These are phyloP conservation scores for Hypoxylon sp. DNA, from an alignment of 2,329 filamentous ascomycete genomes.

Conservation along the genomic window DNA sequence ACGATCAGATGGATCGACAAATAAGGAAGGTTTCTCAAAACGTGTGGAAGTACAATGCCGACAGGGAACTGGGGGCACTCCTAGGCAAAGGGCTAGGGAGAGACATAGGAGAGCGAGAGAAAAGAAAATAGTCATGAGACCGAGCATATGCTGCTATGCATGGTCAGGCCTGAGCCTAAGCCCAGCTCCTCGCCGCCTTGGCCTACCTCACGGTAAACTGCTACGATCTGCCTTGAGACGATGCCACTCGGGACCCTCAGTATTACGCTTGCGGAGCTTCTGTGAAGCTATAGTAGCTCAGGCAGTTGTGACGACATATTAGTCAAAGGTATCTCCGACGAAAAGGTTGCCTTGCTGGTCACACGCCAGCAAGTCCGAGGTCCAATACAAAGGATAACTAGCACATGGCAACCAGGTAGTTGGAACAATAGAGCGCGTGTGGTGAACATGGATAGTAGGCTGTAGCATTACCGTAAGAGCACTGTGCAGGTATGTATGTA, in stretches of 20 bases:
- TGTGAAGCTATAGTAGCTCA: slow-evolving; percentile 21
- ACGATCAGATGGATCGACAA: slow-evolving; percentile 48
- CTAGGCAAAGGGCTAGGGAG: slow-evolving; percentile 38
- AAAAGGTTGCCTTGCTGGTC: slow-evolving; percentile 30
- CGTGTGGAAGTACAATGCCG: slow-evolving; percentile 38
- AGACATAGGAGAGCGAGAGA: slow-evolving; percentile 37
- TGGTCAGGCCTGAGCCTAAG: slow-evolving; percentile 33
- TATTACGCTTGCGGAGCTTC: slow-evolving; percentile 21
- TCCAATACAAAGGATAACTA: slow-evolving; percentile 32
- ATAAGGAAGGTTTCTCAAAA: slow-evolving; percentile 49
- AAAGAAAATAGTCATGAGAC: slow-evolving; percentile 47
- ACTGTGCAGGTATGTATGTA: slow-evolving; percentile 23
- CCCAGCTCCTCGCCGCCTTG: slow-evolving; percentile 31
- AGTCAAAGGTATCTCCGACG: slow-evolving; percentile 19
- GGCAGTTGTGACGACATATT: slow-evolving; percentile 39
- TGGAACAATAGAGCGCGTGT: slow-evolving; percentile 30
- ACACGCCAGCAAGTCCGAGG: slow-evolving; percentile 33
- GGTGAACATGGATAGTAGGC: slow-evolving; percentile 25
- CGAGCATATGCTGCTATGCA: slow-evolving; percentile 39
- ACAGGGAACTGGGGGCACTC: slow-evolving; percentile 38
- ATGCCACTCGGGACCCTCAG: slow-evolving; percentile 4
- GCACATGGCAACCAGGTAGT: slow-evolving; percentile 34
- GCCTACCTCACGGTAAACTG: slow-evolving; percentile 34
- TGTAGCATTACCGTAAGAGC: slow-evolving; percentile 21
- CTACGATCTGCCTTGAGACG: slow-evolving; percentile 17